Conservation (phyloP, 768 basidiomycete species). For the Rhodotorula taiwanensis region DNA sequence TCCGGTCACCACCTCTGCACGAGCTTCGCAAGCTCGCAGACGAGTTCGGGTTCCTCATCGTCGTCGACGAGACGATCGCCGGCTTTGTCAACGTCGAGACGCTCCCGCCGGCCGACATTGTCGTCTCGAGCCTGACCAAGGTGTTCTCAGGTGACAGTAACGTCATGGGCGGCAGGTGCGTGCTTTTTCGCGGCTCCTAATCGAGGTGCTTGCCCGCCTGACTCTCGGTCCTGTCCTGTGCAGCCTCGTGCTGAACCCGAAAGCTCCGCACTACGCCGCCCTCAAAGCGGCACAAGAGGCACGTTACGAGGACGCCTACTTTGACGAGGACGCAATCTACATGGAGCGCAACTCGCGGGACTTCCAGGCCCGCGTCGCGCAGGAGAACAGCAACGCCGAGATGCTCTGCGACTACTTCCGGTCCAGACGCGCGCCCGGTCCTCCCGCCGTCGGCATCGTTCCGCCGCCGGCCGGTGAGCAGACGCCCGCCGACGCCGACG, state of each 20-base stretch:
- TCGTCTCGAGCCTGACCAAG: constrained; percentile 86
- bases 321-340: constrained; percentile 83
- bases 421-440: constrained; percentile 48
- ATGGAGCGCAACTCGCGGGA: constrained; percentile 98
- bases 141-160: constrained; percentile 91
- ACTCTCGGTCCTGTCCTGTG: background rate
- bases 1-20: constrained; percentile 72
- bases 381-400: constrained; percentile 76
- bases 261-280: constrained; percentile 58
- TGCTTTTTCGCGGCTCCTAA: background rate
- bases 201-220: no score
- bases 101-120: constrained; percentile 74
- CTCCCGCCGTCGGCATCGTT: constrained; percentile 7
- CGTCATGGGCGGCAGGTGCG: constrained; percentile 94
- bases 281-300: constrained; percentile 58
- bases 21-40: constrained; percentile 73
- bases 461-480: background rate
- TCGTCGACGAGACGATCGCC: constrained; percentile 91
- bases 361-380: constrained; percentile 65
- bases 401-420: constrained; percentile 71
- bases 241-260: constrained; percentile 82
- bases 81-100: constrained; percentile 91
- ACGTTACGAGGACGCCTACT: constrained; percentile 77
- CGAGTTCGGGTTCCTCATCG: constrained; percentile 75
- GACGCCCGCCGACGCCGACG: constrained; percentile 9